Evolutionary conservation across 768 basidiomycete species (phyloP).

Genomic region (Grammothele lineata): DNA sequence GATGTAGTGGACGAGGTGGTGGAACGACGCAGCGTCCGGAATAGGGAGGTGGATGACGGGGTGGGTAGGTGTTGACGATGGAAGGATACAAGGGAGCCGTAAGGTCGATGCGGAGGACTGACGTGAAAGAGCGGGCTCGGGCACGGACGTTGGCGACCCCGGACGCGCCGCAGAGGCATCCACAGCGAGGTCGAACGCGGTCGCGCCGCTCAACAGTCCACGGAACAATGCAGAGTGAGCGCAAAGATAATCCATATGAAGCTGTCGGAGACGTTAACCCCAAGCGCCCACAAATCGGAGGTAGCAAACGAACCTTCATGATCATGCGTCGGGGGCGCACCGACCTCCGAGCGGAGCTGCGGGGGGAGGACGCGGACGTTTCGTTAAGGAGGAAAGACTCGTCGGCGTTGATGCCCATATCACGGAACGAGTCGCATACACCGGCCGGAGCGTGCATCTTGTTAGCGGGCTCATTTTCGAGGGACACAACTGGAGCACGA

Average conservation of each 20-base stretch:
- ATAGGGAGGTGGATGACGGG: slow-evolving; percentile 72
- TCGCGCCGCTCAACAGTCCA: slow-evolving; percentile 64
- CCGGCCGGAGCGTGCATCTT: slow-evolving; percentile 14
- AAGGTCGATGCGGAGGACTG: slow-evolving; percentile 41
- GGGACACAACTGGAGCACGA: slow-evolving; percentile 23
- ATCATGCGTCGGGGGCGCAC: slow-evolving; percentile 39
- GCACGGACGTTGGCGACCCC: slow-evolving; percentile 40
- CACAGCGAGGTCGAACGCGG: slow-evolving; percentile 54
- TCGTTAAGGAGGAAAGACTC: slow-evolving; percentile 12
- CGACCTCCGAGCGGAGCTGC: slow-evolving; percentile 35
- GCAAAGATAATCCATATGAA: slow-evolving; percentile 80
- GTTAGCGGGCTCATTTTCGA: slow-evolving; percentile 16
- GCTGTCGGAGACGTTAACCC: slow-evolving; percentile 34
- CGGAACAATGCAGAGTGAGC: slow-evolving; percentile 75
- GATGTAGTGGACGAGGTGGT: slow-evolving; percentile 73
- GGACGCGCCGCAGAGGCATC: slow-evolving; percentile 35
- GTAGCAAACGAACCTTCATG: slow-evolving; percentile 47
- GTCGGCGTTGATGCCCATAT: slow-evolving; percentile 12
- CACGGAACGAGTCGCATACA: slow-evolving; percentile 12
- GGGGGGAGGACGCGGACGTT: neutral
- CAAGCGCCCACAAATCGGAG: neutral
- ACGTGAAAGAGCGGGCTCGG: slow-evolving; percentile 34
- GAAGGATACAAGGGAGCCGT: slow-evolving; percentile 53
- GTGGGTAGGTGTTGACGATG: slow-evolving; percentile 52
- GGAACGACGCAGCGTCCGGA: slow-evolving; percentile 69